Percentiles rank a stretch among this genome's conserved stretches.
Conservation (phyloP, 495 filamentous ascomycete species). For the Geoglossum glabrum region DNA sequence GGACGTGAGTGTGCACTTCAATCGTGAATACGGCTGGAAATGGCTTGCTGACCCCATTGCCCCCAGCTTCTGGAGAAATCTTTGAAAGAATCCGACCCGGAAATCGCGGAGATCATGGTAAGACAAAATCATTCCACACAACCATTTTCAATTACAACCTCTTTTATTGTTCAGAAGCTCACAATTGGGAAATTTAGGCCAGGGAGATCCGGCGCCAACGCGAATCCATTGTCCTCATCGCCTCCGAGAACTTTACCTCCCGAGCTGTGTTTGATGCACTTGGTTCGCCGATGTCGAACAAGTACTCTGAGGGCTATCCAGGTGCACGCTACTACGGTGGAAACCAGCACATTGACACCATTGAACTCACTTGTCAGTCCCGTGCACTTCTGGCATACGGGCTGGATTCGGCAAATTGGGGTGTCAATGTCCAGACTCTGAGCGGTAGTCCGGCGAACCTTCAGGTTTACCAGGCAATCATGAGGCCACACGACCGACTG, state of each 20-base stretch:
- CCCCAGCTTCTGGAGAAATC: slow-evolving; percentile 72
- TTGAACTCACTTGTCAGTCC: slow-evolving; percentile 89
- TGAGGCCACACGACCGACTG: slow-evolving; percentile 85
- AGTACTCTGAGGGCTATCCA: slow-evolving; percentile 98
- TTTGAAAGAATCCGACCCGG: slow-evolving; percentile 68
- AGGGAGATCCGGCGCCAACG: slow-evolving; percentile 92
- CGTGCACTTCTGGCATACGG: slow-evolving; percentile 87
- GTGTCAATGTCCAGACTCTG: slow-evolving; percentile 95
- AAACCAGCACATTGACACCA: slow-evolving; percentile 94
- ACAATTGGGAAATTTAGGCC: slow-evolving; percentile 32
- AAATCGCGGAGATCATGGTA: slow-evolving; percentile 91
- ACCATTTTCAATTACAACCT: neutral
- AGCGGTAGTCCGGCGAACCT: slow-evolving; percentile 88
- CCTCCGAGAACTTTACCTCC: slow-evolving; percentile 79
- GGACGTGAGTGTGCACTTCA: slow-evolving; percentile 38
- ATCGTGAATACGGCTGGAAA: neutral
- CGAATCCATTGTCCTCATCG: slow-evolving; percentile 96
- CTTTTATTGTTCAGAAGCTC: neutral
- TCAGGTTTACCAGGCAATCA: slow-evolving; percentile 97
- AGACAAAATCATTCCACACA: slow-evolving; percentile 12
- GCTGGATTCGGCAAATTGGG: slow-evolving; percentile 75
- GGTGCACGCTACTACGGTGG: slow-evolving; percentile 98
- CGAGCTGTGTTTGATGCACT: slow-evolving; percentile 78
- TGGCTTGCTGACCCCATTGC: slow-evolving; percentile 30
- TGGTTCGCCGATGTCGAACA: slow-evolving; percentile 87